Base-by-base conservation (phyloP, 768 basidiomycete genomes). In the Psilocybe cubensis region DNA sequence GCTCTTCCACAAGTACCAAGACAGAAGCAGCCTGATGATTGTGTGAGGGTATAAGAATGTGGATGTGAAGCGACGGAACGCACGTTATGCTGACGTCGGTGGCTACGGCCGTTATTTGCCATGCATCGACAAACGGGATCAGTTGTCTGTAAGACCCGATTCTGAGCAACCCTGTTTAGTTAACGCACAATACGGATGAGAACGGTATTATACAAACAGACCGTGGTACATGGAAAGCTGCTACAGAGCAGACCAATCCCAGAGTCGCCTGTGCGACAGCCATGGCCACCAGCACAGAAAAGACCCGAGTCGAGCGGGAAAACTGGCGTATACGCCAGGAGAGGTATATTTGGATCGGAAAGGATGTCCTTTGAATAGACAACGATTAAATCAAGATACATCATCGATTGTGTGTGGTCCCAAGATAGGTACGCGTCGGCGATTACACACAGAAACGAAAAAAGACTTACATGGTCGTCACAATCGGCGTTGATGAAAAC, bases 311-410 rank as follows among this genome's bases (percentile, higher is more conserved):
- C 3, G 68, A 70, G 3, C 57, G 52, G 2, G 70, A 63, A 38
- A 71, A 65, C 18, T 61, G 54, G 31, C 56, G 60, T 35, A 73
- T 71, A 17, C 71, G 64, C 69, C 69, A 71, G 3, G 70, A 65
- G 18, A 72, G 65, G 51, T 67, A 73, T 17, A 69, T 52, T 59
- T 73, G 70, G 33, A 71, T 70, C 8, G 71, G 71, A 33, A 69
- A 66, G 2, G 70, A 73, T 3, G 71, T 69, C 25, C 70, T 72
- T 42, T 5, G 18, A 29, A 58, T 20, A 28, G n/a, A 12, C 14
- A n/a, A n/a, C 43, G 25, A 44, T 28, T 48, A n/a, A 33, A n/a
- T 29, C 35, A 11, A 31, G 24, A 52, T 23, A 48, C n/a, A n/a
- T n/a, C n/a, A n/a, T n/a, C n/a, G n/a, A n/a, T n/a, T n/a, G n/a